Conservation (phyloP, 768 basidiomycete species). For the Coprinopsis sp. region DNA sequence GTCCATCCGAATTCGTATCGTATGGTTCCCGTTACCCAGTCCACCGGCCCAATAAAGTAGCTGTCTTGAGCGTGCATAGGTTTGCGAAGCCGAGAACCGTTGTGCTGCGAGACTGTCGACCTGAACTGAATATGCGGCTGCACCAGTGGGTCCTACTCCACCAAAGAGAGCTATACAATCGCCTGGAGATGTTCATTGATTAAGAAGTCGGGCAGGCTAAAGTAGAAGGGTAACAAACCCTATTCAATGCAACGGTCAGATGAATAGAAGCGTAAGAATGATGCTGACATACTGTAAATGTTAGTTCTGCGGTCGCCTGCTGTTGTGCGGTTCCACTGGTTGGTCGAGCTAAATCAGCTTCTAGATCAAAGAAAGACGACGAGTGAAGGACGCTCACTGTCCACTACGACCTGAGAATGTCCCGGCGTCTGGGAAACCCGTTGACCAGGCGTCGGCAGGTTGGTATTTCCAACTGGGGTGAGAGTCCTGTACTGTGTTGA, state of each 20-base stretch:
- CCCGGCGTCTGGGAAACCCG: neutral
- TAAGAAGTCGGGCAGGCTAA: too few relatives aligned
- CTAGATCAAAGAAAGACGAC: neutral
- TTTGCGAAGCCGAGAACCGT: constrained; percentile 2
- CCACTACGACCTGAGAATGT: constrained; percentile 14
- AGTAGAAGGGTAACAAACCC: too few relatives aligned
- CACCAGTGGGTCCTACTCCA: constrained; percentile 11
- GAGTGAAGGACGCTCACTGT: constrained; percentile 6
- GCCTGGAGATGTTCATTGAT: too few relatives aligned
- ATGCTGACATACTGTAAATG: constrained; percentile 10
- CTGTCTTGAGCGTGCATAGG: constrained; percentile 9
- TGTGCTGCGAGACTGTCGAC: constrained; percentile 6
- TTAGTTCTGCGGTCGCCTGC: constrained; percentile 9
- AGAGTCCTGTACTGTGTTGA: constrained; percentile 20
- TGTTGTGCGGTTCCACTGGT: constrained; percentile 11
- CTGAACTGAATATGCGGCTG: constrained; percentile 8
- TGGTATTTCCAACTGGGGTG: constrained; percentile 20
- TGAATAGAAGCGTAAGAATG: neutral
- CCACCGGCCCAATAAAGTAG: constrained; percentile 14
- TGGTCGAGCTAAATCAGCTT: neutral
- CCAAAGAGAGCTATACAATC: constrained; percentile 16
- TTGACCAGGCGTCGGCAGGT: constrained; percentile 16
- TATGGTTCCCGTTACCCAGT: constrained; percentile 13
- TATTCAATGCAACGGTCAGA: too few relatives aligned
- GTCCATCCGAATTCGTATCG: neutral